Evolutionary conservation across 495 filamentous ascomycete genomes (phyloP).

Genomic region (Neurospora intermedia): DNA sequence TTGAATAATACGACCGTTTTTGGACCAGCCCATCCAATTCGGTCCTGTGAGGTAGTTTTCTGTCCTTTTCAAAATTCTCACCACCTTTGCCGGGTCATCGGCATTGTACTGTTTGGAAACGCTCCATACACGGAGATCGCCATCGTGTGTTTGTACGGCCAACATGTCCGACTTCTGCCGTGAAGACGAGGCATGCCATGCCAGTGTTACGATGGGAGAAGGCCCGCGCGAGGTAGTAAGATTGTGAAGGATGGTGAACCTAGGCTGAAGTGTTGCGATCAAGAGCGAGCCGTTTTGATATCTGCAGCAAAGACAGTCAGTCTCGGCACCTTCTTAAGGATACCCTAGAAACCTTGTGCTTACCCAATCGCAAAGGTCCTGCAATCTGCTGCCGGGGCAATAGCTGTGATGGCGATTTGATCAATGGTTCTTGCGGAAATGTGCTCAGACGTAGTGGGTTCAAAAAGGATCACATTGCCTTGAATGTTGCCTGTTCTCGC

Average conservation of each 20-base stretch:
- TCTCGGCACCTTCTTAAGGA: background rate
- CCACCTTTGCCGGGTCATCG: slow-evolving; percentile 69
- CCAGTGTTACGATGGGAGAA: slow-evolving; percentile 78
- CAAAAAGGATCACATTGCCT: slow-evolving; percentile 90
- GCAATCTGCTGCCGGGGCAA: slow-evolving; percentile 87
- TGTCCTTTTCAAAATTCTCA: slow-evolving; percentile 71
- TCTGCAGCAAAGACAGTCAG: slow-evolving; percentile 37
- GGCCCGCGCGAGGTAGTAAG: slow-evolving; percentile 71
- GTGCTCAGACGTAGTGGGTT: slow-evolving; percentile 86
- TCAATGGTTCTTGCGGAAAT: slow-evolving; percentile 87
- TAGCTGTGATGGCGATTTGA: slow-evolving; percentile 77
- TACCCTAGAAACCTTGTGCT: slow-evolving; percentile 14
- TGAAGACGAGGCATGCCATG: slow-evolving; percentile 96
- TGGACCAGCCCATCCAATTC: slow-evolving; percentile 98
- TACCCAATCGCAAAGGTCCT: slow-evolving; percentile 96
- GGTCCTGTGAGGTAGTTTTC: slow-evolving; percentile 65
- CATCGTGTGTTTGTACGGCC: slow-evolving; percentile 82
- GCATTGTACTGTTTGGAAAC: slow-evolving; percentile 73
- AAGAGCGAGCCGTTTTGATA: slow-evolving; percentile 94
- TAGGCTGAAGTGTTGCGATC: slow-evolving; percentile 76
- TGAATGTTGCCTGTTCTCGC: slow-evolving; percentile 60
- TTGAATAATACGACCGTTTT: slow-evolving; percentile 91
- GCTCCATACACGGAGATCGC: slow-evolving; percentile 94
- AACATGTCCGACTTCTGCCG: slow-evolving; percentile 98
- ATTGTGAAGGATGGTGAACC: slow-evolving; percentile 92